Percentiles rank a stretch among this genome's conserved stretches.
Evolutionary conservation across 2,329 filamentous ascomycete genomes (phyloP).

Genomic region (Aspergillus transmontanensis): DNA sequence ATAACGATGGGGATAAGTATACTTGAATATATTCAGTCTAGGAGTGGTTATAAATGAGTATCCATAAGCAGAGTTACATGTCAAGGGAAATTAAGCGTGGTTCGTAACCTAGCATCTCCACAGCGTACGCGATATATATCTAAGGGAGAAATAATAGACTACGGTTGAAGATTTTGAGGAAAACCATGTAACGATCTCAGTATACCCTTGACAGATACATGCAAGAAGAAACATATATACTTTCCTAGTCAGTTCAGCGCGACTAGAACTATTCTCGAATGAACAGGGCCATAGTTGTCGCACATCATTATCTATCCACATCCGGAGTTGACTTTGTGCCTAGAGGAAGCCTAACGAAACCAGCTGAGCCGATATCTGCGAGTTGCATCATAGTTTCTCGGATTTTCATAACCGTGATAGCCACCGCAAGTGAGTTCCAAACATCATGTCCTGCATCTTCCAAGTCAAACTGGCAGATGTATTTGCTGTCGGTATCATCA

Average conservation of each 20-base stretch:
- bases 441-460: conserved; percentile 57
- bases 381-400: conserved; percentile 54
- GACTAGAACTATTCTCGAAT: not conserved
- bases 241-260: not conserved
- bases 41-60: not conserved
- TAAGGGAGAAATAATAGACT: not conserved
- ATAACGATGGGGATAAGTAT: not conserved
- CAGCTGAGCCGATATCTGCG: conserved; percentile 33
- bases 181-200: not conserved
- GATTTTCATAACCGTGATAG: conserved; percentile 57
- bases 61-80: not conserved
- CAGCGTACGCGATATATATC: not conserved
- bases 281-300: not conserved
- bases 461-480: conserved; percentile 58
- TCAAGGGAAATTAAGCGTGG: not conserved
- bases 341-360: conserved; percentile 16
- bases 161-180: not conserved
- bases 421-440: conserved; percentile 62
- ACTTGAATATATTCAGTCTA: not conserved
- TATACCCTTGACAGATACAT: not conserved
- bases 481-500: conserved; percentile 26
- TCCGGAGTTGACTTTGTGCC: conserved; percentile 4
- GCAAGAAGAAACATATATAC: not conserved
- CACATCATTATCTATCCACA: conserved; percentile 18
- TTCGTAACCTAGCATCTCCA: not conserved